Conservation (phyloP, 129 eudicot genomes). For the Arctium minus region DNA sequence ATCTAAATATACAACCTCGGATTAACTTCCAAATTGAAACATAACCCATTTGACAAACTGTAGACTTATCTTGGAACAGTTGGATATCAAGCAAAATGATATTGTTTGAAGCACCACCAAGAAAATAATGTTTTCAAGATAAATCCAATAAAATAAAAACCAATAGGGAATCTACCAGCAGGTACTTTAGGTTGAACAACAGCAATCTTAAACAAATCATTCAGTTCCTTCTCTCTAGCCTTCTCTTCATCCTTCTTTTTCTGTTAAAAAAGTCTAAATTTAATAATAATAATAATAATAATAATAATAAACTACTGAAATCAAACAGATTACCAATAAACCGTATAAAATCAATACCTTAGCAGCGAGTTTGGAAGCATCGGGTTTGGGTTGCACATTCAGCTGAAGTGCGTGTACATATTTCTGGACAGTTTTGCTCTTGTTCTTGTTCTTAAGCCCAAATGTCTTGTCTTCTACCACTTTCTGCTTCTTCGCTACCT, state of each 20-base stretch:
- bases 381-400: conserved; percentile 64
- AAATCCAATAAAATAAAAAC: background rate
- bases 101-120: background rate
- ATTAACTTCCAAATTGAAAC: background rate
- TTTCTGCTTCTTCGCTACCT: conserved; percentile 83
- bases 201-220: conserved; percentile 80
- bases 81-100: background rate
- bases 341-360: conserved; percentile 35
- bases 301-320: background rate
- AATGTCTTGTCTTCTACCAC: conserved; percentile 84
- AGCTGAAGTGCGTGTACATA: conserved; percentile 69
- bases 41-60: background rate
- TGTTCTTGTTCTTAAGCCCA: conserved; percentile 83
- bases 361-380: conserved; percentile 59
- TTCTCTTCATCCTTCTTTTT: conserved; percentile 91
- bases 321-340: background rate
- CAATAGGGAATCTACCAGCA: conserved; percentile 41
- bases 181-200: conserved; percentile 94
- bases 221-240: conserved; percentile 81
- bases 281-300: background rate
- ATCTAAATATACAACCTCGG: background rate
- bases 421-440: conserved; percentile 90
- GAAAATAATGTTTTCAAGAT: background rate
- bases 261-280: conserved; percentile 20
- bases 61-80: background rate